Base-by-base conservation (phyloP, 139 green algal species). In the Desmodesmus armatus region DNA sequence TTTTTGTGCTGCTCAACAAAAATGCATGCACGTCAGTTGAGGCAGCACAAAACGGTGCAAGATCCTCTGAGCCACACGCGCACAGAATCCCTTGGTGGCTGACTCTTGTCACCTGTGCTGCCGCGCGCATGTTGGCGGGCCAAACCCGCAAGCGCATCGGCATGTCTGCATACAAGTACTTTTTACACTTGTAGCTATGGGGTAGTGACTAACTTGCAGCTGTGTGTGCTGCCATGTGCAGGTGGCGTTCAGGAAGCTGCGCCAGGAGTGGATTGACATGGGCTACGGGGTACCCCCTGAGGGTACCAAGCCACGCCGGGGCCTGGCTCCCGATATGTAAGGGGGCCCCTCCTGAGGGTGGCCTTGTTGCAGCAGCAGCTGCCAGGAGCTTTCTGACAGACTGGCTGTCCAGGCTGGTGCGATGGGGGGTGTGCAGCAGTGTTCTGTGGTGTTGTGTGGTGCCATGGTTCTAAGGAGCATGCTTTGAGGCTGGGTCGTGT, bases 181-280 rank as follows among this genome's bases (percentile, higher is more conserved):
- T n/a, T n/a, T n/a, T n/a, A n/a, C n/a, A n/a, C n/a, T n/a, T n/a
- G n/a, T n/a, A n/a, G n/a, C n/a, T n/a, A n/a, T n/a, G n/a, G n/a
- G n/a, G 94, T 96, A 77, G 58, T 92, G 74, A 88, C 89, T 3
- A 93, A n/a, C n/a, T n/a, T n/a, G n/a, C n/a, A n/a, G n/a, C n/a
- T n/a, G n/a, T n/a, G n/a, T n/a, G n/a, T n/a, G n/a, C n/a, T n/a
- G n/a, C n/a, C n/a, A n/a, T n/a, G n/a, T n/a, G n/a, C n/a, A 98
- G 89, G 88, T 94, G 7, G 87, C 87, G 1, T 98, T 96, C 90
- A 87, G 94, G 58, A 91, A 92, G 72, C 91, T 97, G 83, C 87
- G 94, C 47, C 90, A 96, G 83, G 87, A 94, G 60, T 96, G 92
- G 87, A 84, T 95, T 7, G 92, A 95, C 71, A 90, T 95, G 87